Evolutionary conservation across 495 filamentous ascomycete genomes (phyloP).

Genomic region (Talaromyces adpressus): DNA sequence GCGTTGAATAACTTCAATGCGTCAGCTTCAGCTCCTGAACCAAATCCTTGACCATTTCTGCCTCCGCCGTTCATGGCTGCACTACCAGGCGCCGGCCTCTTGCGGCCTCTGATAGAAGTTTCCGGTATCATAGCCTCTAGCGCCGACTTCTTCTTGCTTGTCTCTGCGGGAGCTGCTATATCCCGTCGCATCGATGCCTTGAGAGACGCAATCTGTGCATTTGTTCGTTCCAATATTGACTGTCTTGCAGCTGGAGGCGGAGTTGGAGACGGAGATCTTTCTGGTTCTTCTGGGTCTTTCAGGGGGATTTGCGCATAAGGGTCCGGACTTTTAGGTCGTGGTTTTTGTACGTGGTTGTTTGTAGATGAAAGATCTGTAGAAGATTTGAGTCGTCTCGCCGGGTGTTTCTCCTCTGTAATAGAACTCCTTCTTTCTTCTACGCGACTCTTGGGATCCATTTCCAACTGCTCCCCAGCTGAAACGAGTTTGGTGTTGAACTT

Average conservation of each 20-base stretch:
- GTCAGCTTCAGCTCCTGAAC: conserved; percentile 55
- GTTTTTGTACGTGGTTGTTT: conserved; percentile 16
- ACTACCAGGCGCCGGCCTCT: conserved; percentile 53
- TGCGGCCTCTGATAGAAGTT: conserved; percentile 72
- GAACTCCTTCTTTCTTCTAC: conserved; percentile 8
- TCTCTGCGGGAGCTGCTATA: conserved; percentile 50
- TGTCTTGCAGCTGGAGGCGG: conserved; percentile 39
- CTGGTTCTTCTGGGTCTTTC: conserved; percentile 41
- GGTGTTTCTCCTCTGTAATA: conserved; percentile 8
- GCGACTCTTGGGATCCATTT: conserved; percentile 15
- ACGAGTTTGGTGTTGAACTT: conserved; percentile 89
- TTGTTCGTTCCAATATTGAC: conserved; percentile 65
- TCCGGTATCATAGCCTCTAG: conserved; percentile 78
- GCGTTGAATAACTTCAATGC: conserved; percentile 62
- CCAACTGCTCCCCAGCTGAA: conserved; percentile 43
- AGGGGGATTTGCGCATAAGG: conserved; percentile 37
- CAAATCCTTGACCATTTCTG: conserved; percentile 13
- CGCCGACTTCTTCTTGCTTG: conserved; percentile 55
- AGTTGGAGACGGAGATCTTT: conserved; percentile 40
- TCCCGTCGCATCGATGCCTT: conserved; percentile 90
- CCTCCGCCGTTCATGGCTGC: conserved; percentile 22
- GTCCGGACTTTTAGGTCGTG: conserved; percentile 27
- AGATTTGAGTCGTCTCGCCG: conserved; percentile 24
- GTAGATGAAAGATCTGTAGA: conserved; percentile 17
- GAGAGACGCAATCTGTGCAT: conserved; percentile 83